phyloP scores from a whole-genome alignment of 2,329 filamentous ascomycete genomes.

The Metarhizium robertsii region DNA sequence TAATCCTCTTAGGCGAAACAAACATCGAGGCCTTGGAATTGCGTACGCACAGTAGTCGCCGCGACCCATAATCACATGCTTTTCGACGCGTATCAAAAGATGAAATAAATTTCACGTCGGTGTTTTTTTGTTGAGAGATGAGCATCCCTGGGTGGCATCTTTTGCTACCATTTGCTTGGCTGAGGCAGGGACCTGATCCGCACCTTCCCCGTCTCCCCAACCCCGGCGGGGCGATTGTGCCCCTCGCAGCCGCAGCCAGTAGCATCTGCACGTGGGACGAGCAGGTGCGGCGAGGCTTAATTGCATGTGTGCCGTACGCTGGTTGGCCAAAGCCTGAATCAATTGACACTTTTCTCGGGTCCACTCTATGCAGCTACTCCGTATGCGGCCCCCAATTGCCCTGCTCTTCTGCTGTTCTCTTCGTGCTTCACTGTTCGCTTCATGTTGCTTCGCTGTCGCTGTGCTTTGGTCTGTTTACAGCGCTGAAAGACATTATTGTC shows the following conservation, averaged over 20 bases:
- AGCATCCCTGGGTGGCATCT: too few relatives aligned
- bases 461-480: too few relatives aligned
- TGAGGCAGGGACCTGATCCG: too few relatives aligned
- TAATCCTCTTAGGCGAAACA: too few relatives aligned
- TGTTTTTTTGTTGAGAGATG: background rate
- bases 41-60: too few relatives aligned
- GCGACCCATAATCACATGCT: background rate
- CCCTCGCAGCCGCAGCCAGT: background rate
- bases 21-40: too few relatives aligned
- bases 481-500: too few relatives aligned
- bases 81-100: background rate
- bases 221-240: background rate
- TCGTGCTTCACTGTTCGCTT: too few relatives aligned
- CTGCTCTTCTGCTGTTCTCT: too few relatives aligned
- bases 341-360: background rate
- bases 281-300: background rate
- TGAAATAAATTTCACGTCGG: background rate
- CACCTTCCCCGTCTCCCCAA: background rate
- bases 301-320: background rate
- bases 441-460: too few relatives aligned
- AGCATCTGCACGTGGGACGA: background rate
- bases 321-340: background rate
- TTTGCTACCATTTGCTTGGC: too few relatives aligned
- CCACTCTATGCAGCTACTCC: background rate
- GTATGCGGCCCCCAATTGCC: too few relatives aligned